phyloP scores from a whole-genome alignment of 768 basidiomycete species.

The Suillus bovinus region DNA sequence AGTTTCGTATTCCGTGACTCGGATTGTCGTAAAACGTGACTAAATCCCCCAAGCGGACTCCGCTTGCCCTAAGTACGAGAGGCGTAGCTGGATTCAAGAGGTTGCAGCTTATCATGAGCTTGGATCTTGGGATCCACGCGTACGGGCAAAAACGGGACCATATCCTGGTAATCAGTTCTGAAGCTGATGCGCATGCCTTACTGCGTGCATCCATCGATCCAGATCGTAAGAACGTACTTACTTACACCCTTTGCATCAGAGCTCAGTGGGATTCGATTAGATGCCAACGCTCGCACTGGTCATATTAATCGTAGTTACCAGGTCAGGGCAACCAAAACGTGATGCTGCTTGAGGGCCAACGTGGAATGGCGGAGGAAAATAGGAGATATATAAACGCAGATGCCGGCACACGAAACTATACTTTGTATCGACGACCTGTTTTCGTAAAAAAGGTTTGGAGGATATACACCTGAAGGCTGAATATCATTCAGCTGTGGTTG shows the following conservation, averaged over 20 bases:
- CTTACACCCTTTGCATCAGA: not conserved
- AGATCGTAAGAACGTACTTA: not conserved
- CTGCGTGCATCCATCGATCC: not conserved
- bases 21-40: not conserved
- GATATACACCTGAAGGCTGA: slow-evolving; percentile 85
- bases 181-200: not conserved
- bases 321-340: not conserved
- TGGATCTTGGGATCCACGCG: not conserved
- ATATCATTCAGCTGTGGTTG: slow-evolving; percentile 6
- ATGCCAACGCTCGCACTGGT: not conserved
- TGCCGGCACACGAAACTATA: slow-evolving; percentile 41
- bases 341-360: not conserved
- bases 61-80: not conserved
- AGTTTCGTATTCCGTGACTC: not conserved
- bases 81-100: not conserved
- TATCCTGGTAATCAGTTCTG: not conserved
- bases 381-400: not conserved
- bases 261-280: not conserved
- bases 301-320: not conserved
- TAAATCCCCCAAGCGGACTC: not conserved
- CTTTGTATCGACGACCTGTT: slow-evolving; percentile 87
- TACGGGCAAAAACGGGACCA: not conserved
- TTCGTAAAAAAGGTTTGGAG: slow-evolving; percentile 97
- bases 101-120: not conserved
- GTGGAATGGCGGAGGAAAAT: not conserved